A percentile compares a stretch with the other conserved stretches of the same genome.
These are phyloP conservation scores for Schizosaccharomyces pombe DNA, from an alignment of 805 yeast genomes.

Conservation along the genomic window ASM294v3 CU329670.1:4048501-4049000, in stretches of 20 bases:
- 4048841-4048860: slow-evolving; percentile 14
- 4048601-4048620: slow-evolving; percentile 14
- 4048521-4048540: slow-evolving; percentile 19
- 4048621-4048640: slow-evolving; percentile 20
- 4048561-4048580: slow-evolving; percentile 17
- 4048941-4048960: slow-evolving; percentile 20
- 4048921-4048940: slow-evolving; percentile 14
- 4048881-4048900: slow-evolving; percentile 18
- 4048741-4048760: slow-evolving; percentile 19
- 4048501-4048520: slow-evolving; percentile 21
- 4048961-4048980: slow-evolving; percentile 18
- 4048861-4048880: slow-evolving; percentile 13
- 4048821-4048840: slow-evolving; percentile 16
- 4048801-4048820: slow-evolving; percentile 16
- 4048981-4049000: slow-evolving; percentile 19
- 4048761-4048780: slow-evolving; percentile 10
- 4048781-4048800: slow-evolving; percentile 9
- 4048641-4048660: slow-evolving; percentile 17
- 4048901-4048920: slow-evolving; percentile 19
- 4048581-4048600: slow-evolving; percentile 15
- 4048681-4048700: slow-evolving; percentile 17
- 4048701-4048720: slow-evolving; percentile 17
- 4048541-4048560: slow-evolving; percentile 14
- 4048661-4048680: slow-evolving; percentile 17
- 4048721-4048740: slow-evolving; percentile 19